phyloP scores from a whole-genome alignment of 495 filamentous ascomycete genomes.

The Penicillium coffeae region DNA sequence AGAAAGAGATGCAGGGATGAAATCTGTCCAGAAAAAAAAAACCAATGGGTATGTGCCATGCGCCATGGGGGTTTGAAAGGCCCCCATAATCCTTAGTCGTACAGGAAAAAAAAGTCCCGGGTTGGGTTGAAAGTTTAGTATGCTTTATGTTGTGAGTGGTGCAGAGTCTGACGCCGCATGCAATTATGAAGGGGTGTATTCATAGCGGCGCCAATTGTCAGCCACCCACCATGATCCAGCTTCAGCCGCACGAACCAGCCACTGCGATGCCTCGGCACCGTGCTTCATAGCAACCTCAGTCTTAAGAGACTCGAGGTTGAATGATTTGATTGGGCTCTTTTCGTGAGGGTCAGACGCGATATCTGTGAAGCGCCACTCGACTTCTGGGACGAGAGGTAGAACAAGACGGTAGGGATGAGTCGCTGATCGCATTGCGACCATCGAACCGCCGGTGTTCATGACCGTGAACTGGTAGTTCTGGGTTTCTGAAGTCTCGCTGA shows the following conservation, averaged over 20 bases:
- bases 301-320: conserved; percentile 26
- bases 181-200: conserved; percentile 8
- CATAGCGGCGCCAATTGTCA: conserved; percentile 25
- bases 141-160: neutral
- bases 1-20: neutral
- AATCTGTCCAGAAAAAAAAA: no score
- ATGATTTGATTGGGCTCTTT: conserved; percentile 26
- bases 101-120: neutral
- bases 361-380: conserved; percentile 37
- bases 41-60: neutral
- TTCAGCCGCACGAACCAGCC: conserved; percentile 34
- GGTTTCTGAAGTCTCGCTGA: conserved; percentile 28
- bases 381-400: conserved; percentile 35
- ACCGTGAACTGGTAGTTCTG: conserved; percentile 43
- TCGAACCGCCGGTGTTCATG: conserved; percentile 43
- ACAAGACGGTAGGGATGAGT: conserved; percentile 36
- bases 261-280: conserved; percentile 35
- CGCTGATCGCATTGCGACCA: conserved; percentile 38
- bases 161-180: neutral
- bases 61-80: neutral
- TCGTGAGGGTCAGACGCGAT: conserved; percentile 34
- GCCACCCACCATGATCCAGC: conserved; percentile 38
- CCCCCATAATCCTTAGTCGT: neutral
- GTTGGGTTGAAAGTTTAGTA: neutral
- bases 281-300: conserved; percentile 23